These are phyloP conservation scores for Phytomonas sp. DNA, from an alignment of 208 protist genomes.

Conservation along the genomic window DNA sequence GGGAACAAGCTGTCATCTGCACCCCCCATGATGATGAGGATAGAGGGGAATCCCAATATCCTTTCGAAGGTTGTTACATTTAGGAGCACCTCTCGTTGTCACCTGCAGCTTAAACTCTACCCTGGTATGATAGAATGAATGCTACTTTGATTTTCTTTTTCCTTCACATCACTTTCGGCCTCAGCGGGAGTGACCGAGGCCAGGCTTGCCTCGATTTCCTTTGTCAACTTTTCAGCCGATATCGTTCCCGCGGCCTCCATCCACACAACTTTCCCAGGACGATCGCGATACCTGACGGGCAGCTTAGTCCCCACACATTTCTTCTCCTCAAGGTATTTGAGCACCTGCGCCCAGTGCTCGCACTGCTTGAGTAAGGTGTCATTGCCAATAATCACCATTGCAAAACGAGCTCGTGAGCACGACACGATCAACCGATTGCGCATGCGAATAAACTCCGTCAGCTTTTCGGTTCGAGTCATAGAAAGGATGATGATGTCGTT, in stretches of 20 bases:
- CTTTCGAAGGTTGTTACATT: too few species aligned
- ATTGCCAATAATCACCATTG: conserved; percentile 84
- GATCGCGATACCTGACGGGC: conserved; percentile 46
- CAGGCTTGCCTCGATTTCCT: conserved; percentile 16
- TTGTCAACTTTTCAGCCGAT: conserved; percentile 22
- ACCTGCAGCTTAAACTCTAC: too few species aligned
- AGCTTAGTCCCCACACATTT: conserved; percentile 55
- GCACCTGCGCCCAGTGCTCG: conserved; percentile 63
- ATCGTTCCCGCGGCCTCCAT: conserved; percentile 23
- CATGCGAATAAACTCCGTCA: conserved; percentile 92
- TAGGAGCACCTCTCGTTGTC: too few species aligned
- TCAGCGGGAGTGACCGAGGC: neutral
- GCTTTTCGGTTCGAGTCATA: conserved; percentile 87
- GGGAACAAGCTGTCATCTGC: too few species aligned
- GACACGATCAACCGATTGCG: conserved; percentile 92
- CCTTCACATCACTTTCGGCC: neutral
- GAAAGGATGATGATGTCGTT: conserved; percentile 92
- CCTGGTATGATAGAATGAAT: neutral
- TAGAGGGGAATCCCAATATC: too few species aligned
- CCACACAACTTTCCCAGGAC: conserved; percentile 16
- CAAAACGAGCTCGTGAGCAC: conserved; percentile 89
- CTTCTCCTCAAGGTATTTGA: conserved; percentile 43
- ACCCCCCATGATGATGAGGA: too few species aligned
- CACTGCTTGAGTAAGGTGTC: conserved; percentile 67
- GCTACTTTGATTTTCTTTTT: neutral